These are phyloP conservation scores for Haplosporangium gracile DNA, from an alignment of 192 early-diverging fungal genomes.

Conservation along the genomic window DNA sequence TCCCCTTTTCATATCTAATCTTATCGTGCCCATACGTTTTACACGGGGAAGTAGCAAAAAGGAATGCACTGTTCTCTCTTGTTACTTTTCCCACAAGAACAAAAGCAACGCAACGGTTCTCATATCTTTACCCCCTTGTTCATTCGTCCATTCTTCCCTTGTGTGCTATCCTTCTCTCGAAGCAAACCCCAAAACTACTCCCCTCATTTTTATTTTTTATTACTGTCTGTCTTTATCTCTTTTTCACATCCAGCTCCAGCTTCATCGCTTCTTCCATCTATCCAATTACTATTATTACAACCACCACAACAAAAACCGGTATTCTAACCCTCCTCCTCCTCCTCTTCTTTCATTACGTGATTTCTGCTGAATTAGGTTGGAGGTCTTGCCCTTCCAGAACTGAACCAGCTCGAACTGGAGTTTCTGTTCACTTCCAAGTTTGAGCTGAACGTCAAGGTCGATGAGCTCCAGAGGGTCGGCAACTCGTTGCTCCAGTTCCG, in stretches of 20 bases:
- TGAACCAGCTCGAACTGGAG: slow-evolving; percentile 84
- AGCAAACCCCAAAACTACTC: neutral
- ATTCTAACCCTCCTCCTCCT: neutral
- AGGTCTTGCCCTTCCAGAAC: slow-evolving; percentile 74
- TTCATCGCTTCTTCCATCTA: neutral
- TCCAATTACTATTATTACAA: neutral
- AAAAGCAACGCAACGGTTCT: too few species aligned
- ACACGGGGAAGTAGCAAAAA: neutral
- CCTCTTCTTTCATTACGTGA: neutral
- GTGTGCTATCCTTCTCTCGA: neutral
- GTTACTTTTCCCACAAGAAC: neutral
- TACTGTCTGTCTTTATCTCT: neutral
- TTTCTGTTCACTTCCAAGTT: slow-evolving; percentile 79
- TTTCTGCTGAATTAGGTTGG: slow-evolving; percentile 67
- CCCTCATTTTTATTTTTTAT: neutral
- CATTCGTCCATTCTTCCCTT: neutral
- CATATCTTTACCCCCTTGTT: too few species aligned
- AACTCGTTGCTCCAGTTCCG: slow-evolving; percentile 34
- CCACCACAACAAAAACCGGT: neutral
- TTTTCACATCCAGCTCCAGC: neutral
- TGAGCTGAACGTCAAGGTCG: slow-evolving; percentile 72
- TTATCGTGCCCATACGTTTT: slow-evolving; percentile 13
- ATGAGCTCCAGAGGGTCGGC: slow-evolving; percentile 68
- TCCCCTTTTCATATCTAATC: slow-evolving; percentile 11
- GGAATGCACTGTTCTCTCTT: neutral